Evolutionary conservation across 148 eudicot genomes (phyloP).

Genomic region (Rhododendron mucronatum): DNA sequence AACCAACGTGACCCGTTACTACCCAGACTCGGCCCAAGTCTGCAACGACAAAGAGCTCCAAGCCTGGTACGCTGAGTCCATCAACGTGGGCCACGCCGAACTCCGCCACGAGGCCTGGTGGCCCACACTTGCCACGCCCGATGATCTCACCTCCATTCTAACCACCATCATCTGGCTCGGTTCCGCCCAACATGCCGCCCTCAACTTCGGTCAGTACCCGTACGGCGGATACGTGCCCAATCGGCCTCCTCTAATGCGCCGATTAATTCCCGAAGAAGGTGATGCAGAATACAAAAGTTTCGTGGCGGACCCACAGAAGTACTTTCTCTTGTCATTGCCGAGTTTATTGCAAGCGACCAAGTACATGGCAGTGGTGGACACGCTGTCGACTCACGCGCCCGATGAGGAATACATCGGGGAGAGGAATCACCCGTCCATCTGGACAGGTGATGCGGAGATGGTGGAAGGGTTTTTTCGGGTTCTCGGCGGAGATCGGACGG

Average conservation of each 20-base stretch:
- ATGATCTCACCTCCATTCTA: conserved; percentile 60
- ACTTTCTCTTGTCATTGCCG: conserved; percentile 59
- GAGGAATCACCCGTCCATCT: conserved; percentile 59
- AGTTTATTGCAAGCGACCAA: conserved; percentile 80
- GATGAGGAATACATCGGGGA: conserved; percentile 96
- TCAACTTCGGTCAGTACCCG: conserved; percentile 94
- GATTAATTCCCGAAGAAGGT: conserved; percentile 69
- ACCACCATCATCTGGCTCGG: conserved; percentile 84
- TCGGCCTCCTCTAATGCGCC: conserved; percentile 79
- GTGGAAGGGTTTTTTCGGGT: conserved; percentile 66
- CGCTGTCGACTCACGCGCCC: conserved; percentile 85
- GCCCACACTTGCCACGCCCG: conserved; percentile 56
- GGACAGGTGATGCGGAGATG: conserved; percentile 73
- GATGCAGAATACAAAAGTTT: conserved; percentile 67
- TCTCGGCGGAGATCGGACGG: conserved; percentile 61
- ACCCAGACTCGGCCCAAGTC: conserved; percentile 48
- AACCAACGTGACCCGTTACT: conserved; percentile 65
- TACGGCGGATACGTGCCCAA: conserved; percentile 94
- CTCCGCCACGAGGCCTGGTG: conserved; percentile 69
- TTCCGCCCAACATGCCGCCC: conserved; percentile 90
- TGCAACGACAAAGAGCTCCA: conserved; percentile 75
- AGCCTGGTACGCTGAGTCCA: conserved; percentile 87
- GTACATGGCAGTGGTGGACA: conserved; percentile 92
- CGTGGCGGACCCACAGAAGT: conserved; percentile 62
- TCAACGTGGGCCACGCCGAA: conserved; percentile 88